These are phyloP conservation scores for Coleophoma cylindrospora DNA, from an alignment of 2,329 filamentous ascomycete species.

Conservation along the genomic window DNA sequence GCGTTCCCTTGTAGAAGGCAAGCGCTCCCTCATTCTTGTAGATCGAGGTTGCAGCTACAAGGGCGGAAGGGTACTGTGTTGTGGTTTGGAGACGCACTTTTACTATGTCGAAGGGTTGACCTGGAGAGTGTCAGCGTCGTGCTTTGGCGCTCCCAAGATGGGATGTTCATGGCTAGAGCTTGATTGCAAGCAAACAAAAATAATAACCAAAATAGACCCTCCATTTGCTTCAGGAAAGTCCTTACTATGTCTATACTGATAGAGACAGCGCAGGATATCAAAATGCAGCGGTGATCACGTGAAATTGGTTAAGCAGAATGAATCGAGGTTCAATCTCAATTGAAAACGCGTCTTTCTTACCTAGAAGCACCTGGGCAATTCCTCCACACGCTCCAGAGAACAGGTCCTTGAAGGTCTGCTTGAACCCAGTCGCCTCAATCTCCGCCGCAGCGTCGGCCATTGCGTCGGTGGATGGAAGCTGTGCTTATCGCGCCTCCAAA, in stretches of 20 bases:
- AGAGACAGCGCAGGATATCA: no score
- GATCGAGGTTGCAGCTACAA: constrained; percentile 78
- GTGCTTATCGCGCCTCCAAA: no score
- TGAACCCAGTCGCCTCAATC: constrained; percentile 24
- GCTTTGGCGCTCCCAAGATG: constrained; percentile 2
- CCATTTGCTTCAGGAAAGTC: no score
- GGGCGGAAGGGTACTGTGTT: constrained; percentile 71
- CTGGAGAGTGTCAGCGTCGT: constrained; percentile 31
- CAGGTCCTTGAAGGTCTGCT: constrained; percentile 65
- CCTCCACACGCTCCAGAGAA: constrained; percentile 88
- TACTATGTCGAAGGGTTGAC: constrained; percentile 82
- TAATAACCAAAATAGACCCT: no score
- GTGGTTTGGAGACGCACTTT: constrained; percentile 96
- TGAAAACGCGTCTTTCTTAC: constrained; percentile 42
- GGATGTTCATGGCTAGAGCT: constrained; percentile 6
- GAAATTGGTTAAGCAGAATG: not conserved
- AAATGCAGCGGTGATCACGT: not conserved
- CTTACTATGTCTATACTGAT: no score
- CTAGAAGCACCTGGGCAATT: constrained; percentile 88
- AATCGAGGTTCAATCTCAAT: constrained; percentile 17
- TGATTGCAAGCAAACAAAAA: no score
- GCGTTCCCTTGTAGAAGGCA: constrained; percentile 97
- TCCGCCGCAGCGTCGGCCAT: constrained; percentile 26
- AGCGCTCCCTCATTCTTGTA: constrained; percentile 80
- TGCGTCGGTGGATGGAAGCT: no score